phyloP scores from a whole-genome alignment of 352 stramenopile genomes.

The Pythium myriotylum region DNA sequence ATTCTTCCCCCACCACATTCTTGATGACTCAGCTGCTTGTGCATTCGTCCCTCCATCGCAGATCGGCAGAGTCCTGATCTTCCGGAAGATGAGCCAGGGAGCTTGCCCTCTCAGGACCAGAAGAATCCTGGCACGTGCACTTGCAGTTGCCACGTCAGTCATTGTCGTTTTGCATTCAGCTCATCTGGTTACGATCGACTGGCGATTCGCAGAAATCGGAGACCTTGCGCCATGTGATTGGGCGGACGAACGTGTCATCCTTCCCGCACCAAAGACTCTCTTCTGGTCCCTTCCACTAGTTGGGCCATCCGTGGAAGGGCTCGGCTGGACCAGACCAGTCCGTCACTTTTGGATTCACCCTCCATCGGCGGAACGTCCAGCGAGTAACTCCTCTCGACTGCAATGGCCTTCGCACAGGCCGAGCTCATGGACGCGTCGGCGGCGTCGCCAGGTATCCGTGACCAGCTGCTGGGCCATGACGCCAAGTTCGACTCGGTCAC shows the following conservation, averaged over 20 bases:
- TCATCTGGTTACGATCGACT: neutral
- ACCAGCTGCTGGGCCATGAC: conserved; percentile 37
- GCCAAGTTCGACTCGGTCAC: conserved; percentile 46
- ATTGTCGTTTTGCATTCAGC: too few species aligned
- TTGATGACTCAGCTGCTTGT: neutral
- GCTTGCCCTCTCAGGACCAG: too few species aligned
- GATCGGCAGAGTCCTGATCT: neutral
- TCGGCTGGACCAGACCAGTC: too few species aligned
- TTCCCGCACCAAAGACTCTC: too few species aligned
- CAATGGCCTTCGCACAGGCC: conserved; percentile 4
- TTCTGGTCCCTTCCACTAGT: too few species aligned
- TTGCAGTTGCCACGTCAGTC: too few species aligned
- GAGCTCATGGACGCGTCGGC: conserved; percentile 14
- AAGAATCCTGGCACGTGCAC: too few species aligned
- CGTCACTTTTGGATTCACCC: neutral
- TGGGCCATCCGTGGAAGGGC: too few species aligned
- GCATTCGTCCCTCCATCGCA: neutral
- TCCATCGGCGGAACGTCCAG: conserved; percentile 1
- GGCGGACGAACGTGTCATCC: neutral
- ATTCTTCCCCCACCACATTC: neutral
- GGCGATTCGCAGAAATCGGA: neutral
- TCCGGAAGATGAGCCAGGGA: neutral
- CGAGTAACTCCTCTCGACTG: neutral
- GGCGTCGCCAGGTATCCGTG: conserved; percentile 23
- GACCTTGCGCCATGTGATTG: neutral